These are phyloP conservation scores for Marasmius sp. DNA, from an alignment of 1,284 basidiomycete species.

Conservation along the genomic window DNA sequence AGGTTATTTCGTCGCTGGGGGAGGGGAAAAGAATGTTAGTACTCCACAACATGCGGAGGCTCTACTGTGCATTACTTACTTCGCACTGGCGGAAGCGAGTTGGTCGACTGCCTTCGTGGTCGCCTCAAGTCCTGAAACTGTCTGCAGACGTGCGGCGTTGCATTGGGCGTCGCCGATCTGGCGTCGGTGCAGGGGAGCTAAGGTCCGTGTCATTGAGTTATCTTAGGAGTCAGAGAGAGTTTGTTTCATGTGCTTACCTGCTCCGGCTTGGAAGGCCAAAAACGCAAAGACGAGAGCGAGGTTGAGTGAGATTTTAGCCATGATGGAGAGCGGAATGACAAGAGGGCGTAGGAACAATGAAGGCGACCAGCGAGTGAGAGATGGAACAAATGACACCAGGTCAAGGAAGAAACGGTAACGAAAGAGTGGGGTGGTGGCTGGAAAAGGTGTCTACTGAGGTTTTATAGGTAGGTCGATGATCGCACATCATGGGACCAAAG, in stretches of 20 bases:
- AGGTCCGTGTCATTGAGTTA: background rate
- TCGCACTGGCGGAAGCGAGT: conserved; percentile 14
- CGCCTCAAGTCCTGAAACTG: conserved; percentile 27
- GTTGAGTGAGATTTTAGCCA: background rate
- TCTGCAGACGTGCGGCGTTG: conserved; percentile 33
- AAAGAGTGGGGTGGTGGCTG: conserved; percentile 8
- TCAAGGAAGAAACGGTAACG: conserved; percentile 21
- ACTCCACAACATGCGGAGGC: background rate
- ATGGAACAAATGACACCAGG: conserved; percentile 19
- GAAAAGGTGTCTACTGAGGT: too few relatives aligned
- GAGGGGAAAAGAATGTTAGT: background rate
- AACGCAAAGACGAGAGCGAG: background rate
- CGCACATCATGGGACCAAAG: too few relatives aligned
- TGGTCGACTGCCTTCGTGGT: conserved; percentile 29
- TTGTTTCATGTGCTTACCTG: background rate
- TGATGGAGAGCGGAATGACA: conserved; percentile 16
- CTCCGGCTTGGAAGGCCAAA: background rate
- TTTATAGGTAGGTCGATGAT: too few relatives aligned
- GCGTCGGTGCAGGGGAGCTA: conserved; percentile 11
- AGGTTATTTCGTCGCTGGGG: conserved; percentile 20
- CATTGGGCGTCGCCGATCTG: conserved; percentile 33
- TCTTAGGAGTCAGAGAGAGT: background rate
- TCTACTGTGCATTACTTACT: background rate
- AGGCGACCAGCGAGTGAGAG: conserved; percentile 27
- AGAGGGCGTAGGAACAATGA: conserved; percentile 26